These are phyloP conservation scores for Solanum neorickii DNA, from an alignment of 257 asterid genomes.

Conservation along the genomic window DNA sequence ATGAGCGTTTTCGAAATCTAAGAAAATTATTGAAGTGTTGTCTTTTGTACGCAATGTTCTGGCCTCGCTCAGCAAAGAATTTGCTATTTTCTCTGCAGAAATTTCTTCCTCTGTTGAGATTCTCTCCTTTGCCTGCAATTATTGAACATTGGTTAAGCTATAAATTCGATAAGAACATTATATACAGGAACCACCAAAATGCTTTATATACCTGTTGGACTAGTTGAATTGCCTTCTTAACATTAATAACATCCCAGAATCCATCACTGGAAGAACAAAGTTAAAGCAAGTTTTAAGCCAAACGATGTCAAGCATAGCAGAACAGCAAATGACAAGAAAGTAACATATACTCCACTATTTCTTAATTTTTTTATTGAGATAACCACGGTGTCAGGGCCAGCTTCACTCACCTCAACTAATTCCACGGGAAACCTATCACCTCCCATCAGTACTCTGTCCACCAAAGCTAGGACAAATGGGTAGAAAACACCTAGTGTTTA, in stretches of 20 bases:
- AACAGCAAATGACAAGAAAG: neutral
- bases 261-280: slow-evolving; percentile 57
- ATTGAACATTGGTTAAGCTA: neutral
- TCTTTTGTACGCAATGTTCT: slow-evolving; percentile 73
- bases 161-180: neutral
- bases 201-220: slow-evolving; percentile 49
- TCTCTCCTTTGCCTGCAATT: slow-evolving; percentile 46
- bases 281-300: neutral
- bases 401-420: neutral
- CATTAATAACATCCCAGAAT: slow-evolving; percentile 80
- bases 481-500: neutral
- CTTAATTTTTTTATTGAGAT: neutral
- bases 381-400: neutral
- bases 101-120: slow-evolving; percentile 18
- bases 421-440: neutral
- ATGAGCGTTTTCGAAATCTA: slow-evolving; percentile 45
- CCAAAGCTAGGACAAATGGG: neutral
- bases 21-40: slow-evolving; percentile 72
- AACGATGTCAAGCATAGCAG: neutral
- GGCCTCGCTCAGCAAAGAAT: slow-evolving; percentile 69
- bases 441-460: neutral
- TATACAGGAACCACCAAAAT: neutral
- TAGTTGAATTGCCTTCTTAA: slow-evolving; percentile 74
- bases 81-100: slow-evolving; percentile 64
- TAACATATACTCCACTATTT: neutral